A percentile compares a stretch with the other conserved stretches of the same genome.
Conservation (phyloP, 129 eudicot genomes). For the Chrysanthemum seticuspe region DNA sequence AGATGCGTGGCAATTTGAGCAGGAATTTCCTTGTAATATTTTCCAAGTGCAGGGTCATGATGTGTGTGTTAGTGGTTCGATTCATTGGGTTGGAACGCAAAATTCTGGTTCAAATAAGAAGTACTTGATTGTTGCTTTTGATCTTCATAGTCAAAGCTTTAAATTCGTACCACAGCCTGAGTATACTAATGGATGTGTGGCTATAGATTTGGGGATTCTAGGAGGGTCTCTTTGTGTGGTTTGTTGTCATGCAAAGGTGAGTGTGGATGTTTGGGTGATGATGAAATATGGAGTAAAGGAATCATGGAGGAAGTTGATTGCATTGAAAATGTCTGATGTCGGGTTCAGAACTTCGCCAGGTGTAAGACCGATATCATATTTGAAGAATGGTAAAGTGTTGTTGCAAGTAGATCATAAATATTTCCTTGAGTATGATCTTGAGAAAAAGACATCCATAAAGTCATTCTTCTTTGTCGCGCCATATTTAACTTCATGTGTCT, state of each 20-base stretch:
- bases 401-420: too few species aligned
- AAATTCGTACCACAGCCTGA: conserved; percentile 25
- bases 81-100: conserved; percentile 27
- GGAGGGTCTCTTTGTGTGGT: conserved; percentile 33
- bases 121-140: conserved; percentile 25
- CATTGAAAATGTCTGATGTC: neutral
- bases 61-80: conserved; percentile 21
- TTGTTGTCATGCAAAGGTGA: conserved; percentile 9
- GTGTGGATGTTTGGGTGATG: conserved; percentile 42
- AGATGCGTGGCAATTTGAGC: neutral
- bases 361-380: too few species aligned
- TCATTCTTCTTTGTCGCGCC: too few species aligned
- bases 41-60: neutral
- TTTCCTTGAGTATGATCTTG: too few species aligned
- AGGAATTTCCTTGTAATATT: neutral
- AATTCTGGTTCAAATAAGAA: neutral
- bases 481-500: too few species aligned
- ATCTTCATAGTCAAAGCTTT: conserved; percentile 19
- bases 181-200: neutral
- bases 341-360: too few species aligned
- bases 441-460: too few species aligned
- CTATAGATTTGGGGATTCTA: conserved; percentile 22
- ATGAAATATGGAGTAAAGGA: conserved; percentile 26
- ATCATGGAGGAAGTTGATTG: conserved; percentile 40
- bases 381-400: too few species aligned